Conservation (phyloP, 352 stramenopile species). For the Vaucheria bursata region DNA sequence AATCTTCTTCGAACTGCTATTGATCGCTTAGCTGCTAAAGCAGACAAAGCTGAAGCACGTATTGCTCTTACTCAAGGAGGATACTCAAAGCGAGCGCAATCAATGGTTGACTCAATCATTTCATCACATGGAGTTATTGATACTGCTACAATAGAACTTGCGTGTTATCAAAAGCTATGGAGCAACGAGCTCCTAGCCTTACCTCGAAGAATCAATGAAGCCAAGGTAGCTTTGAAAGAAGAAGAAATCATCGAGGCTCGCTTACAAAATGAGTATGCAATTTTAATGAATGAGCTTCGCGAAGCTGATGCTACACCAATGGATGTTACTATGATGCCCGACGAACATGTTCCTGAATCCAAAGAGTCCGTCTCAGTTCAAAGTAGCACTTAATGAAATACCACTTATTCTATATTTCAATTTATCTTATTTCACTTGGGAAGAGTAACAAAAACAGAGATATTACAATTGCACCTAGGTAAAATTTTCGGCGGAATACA, state of each 20-base stretch:
- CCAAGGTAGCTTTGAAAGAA: slow-evolving; percentile 4
- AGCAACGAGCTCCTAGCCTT: slow-evolving; percentile 10
- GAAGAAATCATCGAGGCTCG: slow-evolving; percentile 22
- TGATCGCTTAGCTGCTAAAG: slow-evolving; percentile 20
- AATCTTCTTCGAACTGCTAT: slow-evolving; percentile 14
- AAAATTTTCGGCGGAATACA: too few relatives aligned
- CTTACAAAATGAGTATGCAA: slow-evolving; percentile 17
- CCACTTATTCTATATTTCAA: too few relatives aligned
- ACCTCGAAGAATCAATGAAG: slow-evolving; percentile 17
- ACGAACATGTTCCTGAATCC: too few relatives aligned
- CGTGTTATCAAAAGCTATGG: slow-evolving; percentile 20
- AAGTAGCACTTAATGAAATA: too few relatives aligned
- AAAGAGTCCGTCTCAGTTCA: too few relatives aligned
- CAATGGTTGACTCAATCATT: slow-evolving; percentile 9
- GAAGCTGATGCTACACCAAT: neutral
- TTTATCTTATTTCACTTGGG: too few relatives aligned
- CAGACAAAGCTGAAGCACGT: slow-evolving; percentile 41
- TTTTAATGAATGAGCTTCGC: neutral
- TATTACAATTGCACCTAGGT: too few relatives aligned
- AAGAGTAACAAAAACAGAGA: too few relatives aligned
- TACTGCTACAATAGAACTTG: slow-evolving; percentile 17
- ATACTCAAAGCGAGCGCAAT: slow-evolving; percentile 30
- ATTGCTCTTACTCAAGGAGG: slow-evolving; percentile 42
- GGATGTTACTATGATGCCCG: neutral
- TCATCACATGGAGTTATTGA: slow-evolving; percentile 8